These are phyloP conservation scores for Scorias spongiosa DNA, from an alignment of 2,329 filamentous ascomycete species.

Conservation along the genomic window DNA sequence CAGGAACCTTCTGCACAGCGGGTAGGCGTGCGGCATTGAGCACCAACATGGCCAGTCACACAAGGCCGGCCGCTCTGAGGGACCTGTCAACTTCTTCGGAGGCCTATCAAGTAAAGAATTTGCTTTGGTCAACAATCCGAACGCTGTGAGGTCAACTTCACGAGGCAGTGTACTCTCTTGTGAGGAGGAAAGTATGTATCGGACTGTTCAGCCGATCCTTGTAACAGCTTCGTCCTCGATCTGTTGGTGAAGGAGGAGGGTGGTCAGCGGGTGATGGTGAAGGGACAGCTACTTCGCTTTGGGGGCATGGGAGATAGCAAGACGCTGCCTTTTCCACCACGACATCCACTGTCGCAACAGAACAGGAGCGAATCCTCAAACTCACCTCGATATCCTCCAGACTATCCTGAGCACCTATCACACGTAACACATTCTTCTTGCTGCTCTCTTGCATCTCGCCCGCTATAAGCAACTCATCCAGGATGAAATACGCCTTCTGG, in stretches of 20 bases:
- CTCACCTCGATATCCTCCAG: slow-evolving; percentile 98
- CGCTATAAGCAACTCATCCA: slow-evolving; percentile 87
- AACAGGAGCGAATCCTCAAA: slow-evolving; percentile 14
- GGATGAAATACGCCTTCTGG: slow-evolving; percentile 97
- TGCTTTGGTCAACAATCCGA: not conserved
- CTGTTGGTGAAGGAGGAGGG: slow-evolving; percentile 12
- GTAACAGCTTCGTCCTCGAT: slow-evolving; percentile 27
- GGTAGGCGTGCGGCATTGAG: too few relatives aligned
- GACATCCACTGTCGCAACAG: not conserved
- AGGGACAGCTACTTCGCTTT: slow-evolving; percentile 3
- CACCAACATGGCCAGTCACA: slow-evolving; percentile 1
- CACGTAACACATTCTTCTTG: slow-evolving; percentile 95
- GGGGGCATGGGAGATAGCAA: not conserved
- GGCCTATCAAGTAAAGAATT: slow-evolving; percentile 4
- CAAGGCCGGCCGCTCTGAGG: slow-evolving; percentile 13
- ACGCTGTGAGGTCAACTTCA: not conserved
- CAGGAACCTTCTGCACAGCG: too few relatives aligned
- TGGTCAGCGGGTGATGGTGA: slow-evolving; percentile 16
- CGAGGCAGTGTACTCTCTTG: not conserved
- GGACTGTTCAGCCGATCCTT: slow-evolving; percentile 46
- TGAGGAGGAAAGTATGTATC: not conserved
- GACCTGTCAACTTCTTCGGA: slow-evolving; percentile 15
- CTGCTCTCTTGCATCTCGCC: slow-evolving; percentile 98
- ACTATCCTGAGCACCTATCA: slow-evolving; percentile 93
- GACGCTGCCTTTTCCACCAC: not conserved